Percentiles rank a stretch among this genome's conserved stretches.
Conservation (phyloP, 2,329 filamentous ascomycete species). For the Tolypocladium ovalisporum region DNA sequence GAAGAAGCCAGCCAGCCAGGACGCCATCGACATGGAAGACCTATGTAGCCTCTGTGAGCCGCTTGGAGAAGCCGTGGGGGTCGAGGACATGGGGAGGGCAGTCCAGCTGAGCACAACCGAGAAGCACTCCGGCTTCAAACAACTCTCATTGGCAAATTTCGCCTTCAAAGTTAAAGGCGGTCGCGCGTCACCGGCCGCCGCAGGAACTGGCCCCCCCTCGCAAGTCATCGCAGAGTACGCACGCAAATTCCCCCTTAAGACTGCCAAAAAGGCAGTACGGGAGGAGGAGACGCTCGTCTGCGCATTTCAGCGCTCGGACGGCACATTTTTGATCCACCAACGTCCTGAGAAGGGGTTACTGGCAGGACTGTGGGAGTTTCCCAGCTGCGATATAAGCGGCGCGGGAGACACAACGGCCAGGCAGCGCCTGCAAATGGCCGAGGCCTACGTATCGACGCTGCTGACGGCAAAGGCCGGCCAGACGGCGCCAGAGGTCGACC, state of each 20-base stretch:
- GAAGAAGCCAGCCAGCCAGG: constrained; percentile 4
- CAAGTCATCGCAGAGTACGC: constrained; percentile 32
- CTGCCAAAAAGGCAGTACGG: constrained; percentile 39
- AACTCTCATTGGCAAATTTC: constrained; percentile 24
- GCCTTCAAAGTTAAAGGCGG: constrained; percentile 13
- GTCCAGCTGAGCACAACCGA: neutral
- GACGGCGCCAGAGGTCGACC: constrained; percentile 9
- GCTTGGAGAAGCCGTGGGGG: constrained; percentile 24
- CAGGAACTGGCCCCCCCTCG: neutral
- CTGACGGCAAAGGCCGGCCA: constrained; percentile 6
- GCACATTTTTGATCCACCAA: constrained; percentile 34
- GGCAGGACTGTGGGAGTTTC: constrained; percentile 46
- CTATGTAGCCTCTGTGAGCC: constrained; percentile 36
- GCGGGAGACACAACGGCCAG: constrained; percentile 9
- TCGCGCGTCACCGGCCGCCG: neutral
- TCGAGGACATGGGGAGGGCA: constrained; percentile 10
- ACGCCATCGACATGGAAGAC: constrained; percentile 37
- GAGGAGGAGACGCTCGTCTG: constrained; percentile 43
- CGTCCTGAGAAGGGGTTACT: constrained; percentile 43
- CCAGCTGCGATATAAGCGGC: constrained; percentile 27
- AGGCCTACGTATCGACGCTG: constrained; percentile 19
- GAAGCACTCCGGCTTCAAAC: constrained; percentile 12
- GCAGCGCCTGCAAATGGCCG: constrained; percentile 25
- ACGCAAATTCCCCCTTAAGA: constrained; percentile 38
- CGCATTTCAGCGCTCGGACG: constrained; percentile 33